Conservation (phyloP, 1,284 basidiomycete species). For the Somion occarium region DNA sequence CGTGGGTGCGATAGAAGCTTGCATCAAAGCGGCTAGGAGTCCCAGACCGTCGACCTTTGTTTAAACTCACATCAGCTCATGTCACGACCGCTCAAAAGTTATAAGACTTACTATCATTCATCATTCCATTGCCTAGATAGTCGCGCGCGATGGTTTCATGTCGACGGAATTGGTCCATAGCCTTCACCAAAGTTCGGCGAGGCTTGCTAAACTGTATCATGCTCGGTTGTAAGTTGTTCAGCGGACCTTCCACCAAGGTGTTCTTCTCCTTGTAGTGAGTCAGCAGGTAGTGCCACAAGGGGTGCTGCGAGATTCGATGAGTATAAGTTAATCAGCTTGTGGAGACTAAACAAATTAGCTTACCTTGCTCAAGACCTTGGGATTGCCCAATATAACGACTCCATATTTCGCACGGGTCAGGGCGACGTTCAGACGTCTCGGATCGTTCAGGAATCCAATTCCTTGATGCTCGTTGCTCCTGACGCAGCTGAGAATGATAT, state of each 20-base stretch:
- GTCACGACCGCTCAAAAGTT: slow-evolving; percentile 11
- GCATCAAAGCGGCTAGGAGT: slow-evolving; percentile 91
- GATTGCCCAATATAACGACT: slow-evolving; percentile 96
- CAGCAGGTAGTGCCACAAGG: slow-evolving; percentile 96
- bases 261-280: slow-evolving; percentile 98
- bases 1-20: slow-evolving; percentile 93
- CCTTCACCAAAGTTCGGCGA: slow-evolving; percentile 77
- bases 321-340: slow-evolving; percentile 6
- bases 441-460: slow-evolving; percentile 99
- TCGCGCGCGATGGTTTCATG: slow-evolving; percentile 85
- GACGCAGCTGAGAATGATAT: slow-evolving; percentile 99
- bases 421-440: slow-evolving; percentile 94
- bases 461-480: slow-evolving; percentile 99
- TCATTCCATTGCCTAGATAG: slow-evolving; percentile 42
- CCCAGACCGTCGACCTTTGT: slow-evolving; percentile 58
- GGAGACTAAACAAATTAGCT: slow-evolving; percentile 21
- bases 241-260: slow-evolving; percentile 92
- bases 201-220: slow-evolving; percentile 99
- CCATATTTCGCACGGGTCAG: slow-evolving; percentile 98
- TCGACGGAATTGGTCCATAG: slow-evolving; percentile 87
- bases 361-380: slow-evolving; percentile 98
- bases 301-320: slow-evolving; percentile 78
- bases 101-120: slow-evolving; percentile 42
- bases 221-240: slow-evolving; percentile 94
- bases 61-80: not conserved